A percentile compares a stretch with the other conserved stretches of the same genome.
Conservation (phyloP, 352 stramenopile genomes). For the Phytophthora sp. region DNA sequence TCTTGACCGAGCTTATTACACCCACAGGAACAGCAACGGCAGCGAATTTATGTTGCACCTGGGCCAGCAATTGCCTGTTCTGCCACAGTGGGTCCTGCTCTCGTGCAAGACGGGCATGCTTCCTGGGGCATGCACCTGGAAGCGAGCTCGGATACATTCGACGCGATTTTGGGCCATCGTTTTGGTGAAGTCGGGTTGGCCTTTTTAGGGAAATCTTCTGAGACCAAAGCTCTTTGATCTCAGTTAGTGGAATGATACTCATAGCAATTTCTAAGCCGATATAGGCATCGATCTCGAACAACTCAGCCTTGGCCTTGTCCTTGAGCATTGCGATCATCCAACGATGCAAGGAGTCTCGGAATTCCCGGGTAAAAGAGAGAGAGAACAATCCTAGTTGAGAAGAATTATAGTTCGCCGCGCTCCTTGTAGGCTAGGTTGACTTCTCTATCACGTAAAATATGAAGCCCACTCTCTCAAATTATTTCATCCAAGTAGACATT, state of each 20-base stretch:
- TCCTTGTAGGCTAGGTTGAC: background rate
- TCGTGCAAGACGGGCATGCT: background rate
- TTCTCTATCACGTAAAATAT: background rate
- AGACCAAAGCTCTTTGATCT: constrained; percentile 18
- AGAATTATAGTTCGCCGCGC: background rate
- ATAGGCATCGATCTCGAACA: constrained; percentile 10
- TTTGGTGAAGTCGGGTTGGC: constrained; percentile 2
- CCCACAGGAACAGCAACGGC: constrained; percentile 4
- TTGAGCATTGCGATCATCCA: constrained; percentile 17
- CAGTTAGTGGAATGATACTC: constrained; percentile 1
- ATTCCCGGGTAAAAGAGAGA: background rate
- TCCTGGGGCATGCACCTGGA: constrained; percentile 10
- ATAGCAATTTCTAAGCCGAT: constrained; percentile 15
- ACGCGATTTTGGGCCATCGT: constrained; percentile 4
- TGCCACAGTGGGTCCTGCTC: constrained; percentile 12
- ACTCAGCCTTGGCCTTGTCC: background rate
- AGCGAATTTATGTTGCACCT: constrained; percentile 1
- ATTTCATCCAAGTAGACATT: background rate
- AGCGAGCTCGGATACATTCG: constrained; percentile 7
- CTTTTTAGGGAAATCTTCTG: constrained; percentile 11
- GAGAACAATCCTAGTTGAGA: background rate
- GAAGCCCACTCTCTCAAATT: too few relatives aligned
- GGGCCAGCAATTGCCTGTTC: background rate
- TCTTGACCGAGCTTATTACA: constrained; percentile 7
- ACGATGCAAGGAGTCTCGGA: background rate